Evolutionary conservation across 2,329 filamentous ascomycete species (phyloP), one percentile per base, ranked within the genome.

Genomic region (Aspergillus quadricinctus): DNA sequence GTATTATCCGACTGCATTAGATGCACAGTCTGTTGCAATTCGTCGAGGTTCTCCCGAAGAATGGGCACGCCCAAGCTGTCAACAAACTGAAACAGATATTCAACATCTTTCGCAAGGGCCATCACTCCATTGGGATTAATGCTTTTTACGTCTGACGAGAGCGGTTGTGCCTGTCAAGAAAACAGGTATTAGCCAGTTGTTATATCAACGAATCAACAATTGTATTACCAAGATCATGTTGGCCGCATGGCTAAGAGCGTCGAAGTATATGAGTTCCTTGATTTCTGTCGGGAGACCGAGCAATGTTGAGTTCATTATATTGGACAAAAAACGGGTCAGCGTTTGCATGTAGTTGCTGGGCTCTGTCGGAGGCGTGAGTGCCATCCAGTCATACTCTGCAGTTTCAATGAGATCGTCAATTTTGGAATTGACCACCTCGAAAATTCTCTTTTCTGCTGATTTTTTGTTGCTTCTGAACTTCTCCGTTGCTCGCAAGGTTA

Each of bases 351-450:
- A 99, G 64, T 88, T 92, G 72, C 89, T 94, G 1, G 92, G 90
- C 65, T 94, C 89, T 0, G 79, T 78, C 19, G 87, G 84, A 25
- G 84, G 77, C 6, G 80, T 83, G 3, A 81, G 79, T 7, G 83
- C 79, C 73, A 82, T 84, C 83, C 94, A 99, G 72, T 97, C 91
- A 70, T 99, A 99, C 75, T 99, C 94, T 31, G 94, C 93, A 0
- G 92, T 97, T 66, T 97, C 93, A 54, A 99, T 89, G 10, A 99
- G 83, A 70, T 99, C 94, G 69, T 97, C 93, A 66, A 99, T 97
- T 78, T 99, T 99, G 56, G 90, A 95, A 76, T 99, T 97, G 61
- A 99, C 94, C 0, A 99, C 83, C 75, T 99, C 95, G 69, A 99
- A 99, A 56, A 99, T 97, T 35, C 95, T 88, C 76, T 97, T 96